Percentiles rank a stretch among this genome's conserved stretches.
These are phyloP conservation scores for Talaromyces sp. DNA, from an alignment of 2,329 filamentous ascomycete genomes.

Conservation along the genomic window DNA sequence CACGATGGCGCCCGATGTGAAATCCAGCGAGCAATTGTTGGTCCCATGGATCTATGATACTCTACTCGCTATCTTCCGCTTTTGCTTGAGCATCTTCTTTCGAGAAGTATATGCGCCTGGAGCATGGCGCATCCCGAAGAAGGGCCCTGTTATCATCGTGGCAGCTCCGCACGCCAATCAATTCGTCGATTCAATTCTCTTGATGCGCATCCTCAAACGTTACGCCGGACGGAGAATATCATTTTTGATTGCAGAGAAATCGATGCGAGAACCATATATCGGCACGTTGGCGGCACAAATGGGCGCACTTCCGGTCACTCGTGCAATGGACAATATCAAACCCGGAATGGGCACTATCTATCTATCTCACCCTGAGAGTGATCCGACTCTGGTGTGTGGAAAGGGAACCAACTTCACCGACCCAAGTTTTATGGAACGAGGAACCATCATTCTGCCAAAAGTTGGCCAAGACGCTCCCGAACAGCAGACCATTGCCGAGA, in stretches of 20 bases:
- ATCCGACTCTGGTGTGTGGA: slow-evolving; percentile 76
- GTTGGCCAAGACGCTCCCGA: slow-evolving; percentile 73
- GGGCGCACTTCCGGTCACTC: slow-evolving; percentile 86
- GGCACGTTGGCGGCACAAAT: slow-evolving; percentile 79
- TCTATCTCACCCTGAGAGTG: slow-evolving; percentile 78
- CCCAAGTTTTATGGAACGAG: slow-evolving; percentile 67
- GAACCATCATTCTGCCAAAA: slow-evolving; percentile 80
- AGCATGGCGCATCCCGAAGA: slow-evolving; percentile 87
- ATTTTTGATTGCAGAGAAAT: slow-evolving; percentile 92
- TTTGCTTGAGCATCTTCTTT: slow-evolving; percentile 95
- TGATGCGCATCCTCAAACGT: slow-evolving; percentile 83
- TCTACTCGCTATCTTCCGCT: slow-evolving; percentile 48
- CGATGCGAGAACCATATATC: slow-evolving; percentile 83
- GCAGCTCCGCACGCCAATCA: slow-evolving; percentile 96
- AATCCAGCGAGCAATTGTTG: slow-evolving; percentile 26
- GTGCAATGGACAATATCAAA: slow-evolving; percentile 84
- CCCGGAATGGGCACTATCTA: slow-evolving; percentile 76
- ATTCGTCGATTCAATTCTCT: slow-evolving; percentile 92
- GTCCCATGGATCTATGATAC: slow-evolving; percentile 50
- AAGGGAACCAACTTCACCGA: slow-evolving; percentile 78
- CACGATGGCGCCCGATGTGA: slow-evolving; percentile 6
- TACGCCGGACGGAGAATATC: slow-evolving; percentile 86
- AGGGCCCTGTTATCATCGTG: slow-evolving; percentile 88
- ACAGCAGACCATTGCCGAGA: slow-evolving; percentile 75
- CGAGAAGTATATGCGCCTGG: slow-evolving; percentile 91